These are phyloP conservation scores for Corinectria fuckeliana DNA, from an alignment of 2,329 filamentous ascomycete species.

Conservation along the genomic window DNA sequence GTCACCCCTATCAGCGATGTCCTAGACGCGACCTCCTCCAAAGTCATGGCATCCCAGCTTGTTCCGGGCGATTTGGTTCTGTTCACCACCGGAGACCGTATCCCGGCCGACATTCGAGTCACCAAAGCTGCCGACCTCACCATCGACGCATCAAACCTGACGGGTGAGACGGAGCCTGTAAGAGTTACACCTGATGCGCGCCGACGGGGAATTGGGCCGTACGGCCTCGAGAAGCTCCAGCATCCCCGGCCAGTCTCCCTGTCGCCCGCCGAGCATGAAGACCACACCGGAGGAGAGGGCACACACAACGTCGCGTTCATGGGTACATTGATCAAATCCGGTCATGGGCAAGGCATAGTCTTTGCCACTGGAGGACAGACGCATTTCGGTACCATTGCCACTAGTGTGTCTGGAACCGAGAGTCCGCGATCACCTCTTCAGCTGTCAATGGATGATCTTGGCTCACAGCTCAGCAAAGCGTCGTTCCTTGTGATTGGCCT, in stretches of 20 bases:
- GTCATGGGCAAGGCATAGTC: slow-evolving; percentile 95
- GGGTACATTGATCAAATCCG: slow-evolving; percentile 94
- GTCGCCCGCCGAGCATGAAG: slow-evolving; percentile 59
- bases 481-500: slow-evolving; percentile 94
- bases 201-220: slow-evolving; percentile 37
- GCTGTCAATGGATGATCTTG: slow-evolving; percentile 95
- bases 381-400: slow-evolving; percentile 95
- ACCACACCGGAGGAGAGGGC: slow-evolving; percentile 63
- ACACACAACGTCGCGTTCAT: slow-evolving; percentile 96
- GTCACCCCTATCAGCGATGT: slow-evolving; percentile 67
- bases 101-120: slow-evolving; percentile 94
- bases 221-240: slow-evolving; percentile 40
- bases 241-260: slow-evolving; percentile 51
- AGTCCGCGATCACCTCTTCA: slow-evolving; percentile 94
- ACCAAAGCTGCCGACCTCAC: slow-evolving; percentile 88
- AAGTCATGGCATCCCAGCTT: slow-evolving; percentile 84
- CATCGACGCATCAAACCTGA: slow-evolving; percentile 96
- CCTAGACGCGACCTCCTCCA: slow-evolving; percentile 77
- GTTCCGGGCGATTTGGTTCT: slow-evolving; percentile 93
- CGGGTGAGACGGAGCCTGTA: slow-evolving; percentile 94
- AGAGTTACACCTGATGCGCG: slow-evolving; percentile 73
- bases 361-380: slow-evolving; percentile 93
- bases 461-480: slow-evolving; percentile 94
- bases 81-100: slow-evolving; percentile 94
- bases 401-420: slow-evolving; percentile 92